Evolutionary conservation across 176 grass and related monocot genomes (phyloP), one percentile per base, ranked within the genome.

Genomic region (Microstegium vimineum): DNA sequence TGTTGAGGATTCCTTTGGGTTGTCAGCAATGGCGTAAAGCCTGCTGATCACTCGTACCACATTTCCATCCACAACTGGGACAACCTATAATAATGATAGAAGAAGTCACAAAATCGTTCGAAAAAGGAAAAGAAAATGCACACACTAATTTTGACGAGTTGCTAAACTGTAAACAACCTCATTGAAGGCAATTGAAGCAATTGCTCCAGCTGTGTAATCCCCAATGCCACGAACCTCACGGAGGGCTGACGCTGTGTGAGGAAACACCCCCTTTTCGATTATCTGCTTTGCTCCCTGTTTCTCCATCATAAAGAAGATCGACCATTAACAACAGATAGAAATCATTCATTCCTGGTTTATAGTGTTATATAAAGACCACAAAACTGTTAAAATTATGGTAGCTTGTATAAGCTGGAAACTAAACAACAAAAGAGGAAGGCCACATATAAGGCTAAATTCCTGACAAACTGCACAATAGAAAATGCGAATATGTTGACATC

Each of bases 161-260:
- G 46, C 10, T 76, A 66, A 83, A 47, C 32, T 45, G 46, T 81
- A 54, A 46, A 28, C 63, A 69, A 97, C 91, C 87, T 98, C 90
- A 76, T 93, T 88, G 73, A 98, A 98, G 69, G 92, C 86, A 89
- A 98, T 98, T 72, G 95, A 98, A 82, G 95, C 92, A 36, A 98
- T 94, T 11, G 92, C 95, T 43, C 95, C 95, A 14, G 95, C 92
- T 27, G 95, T 98, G 73, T 98, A 98, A 66, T 98, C 83, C 73
- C 95, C 95, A 37, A 98, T 98, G 45, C 95, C 95, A 8, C 75
- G 86, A 86, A 98, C 72, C 35, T 83, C 79, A 57, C 75, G 88
- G n/a, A 98, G 95, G 35, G 87, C 80, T 60, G 61, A 81, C 13
- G 89, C 84, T 54, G 90, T 95, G 74, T 56, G 46, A 83, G 90